phyloP scores from a whole-genome alignment of 2,329 filamentous ascomycete species.

The Aspergillus aculeatinus region DNA sequence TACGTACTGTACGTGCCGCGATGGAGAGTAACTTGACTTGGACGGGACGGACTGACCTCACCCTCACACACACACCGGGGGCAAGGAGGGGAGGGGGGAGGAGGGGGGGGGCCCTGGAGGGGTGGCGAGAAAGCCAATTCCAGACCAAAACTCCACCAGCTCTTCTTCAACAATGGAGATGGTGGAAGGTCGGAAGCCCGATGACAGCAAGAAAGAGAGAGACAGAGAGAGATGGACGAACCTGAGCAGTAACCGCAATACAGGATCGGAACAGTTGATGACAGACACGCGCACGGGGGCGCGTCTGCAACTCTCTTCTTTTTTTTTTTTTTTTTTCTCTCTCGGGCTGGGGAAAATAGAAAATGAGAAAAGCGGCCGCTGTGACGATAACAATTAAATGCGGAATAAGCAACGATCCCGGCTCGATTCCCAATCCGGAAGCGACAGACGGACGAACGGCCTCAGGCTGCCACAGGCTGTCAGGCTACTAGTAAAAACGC shows the following conservation, averaged over 20 bases:
- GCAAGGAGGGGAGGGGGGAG: no score
- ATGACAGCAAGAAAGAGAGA: not conserved
- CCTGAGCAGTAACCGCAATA: not conserved
- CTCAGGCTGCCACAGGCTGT: not conserved
- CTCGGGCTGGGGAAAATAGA: not conserved
- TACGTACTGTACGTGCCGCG: not conserved
- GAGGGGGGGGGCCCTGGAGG: not conserved
- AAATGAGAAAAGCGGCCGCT: no score
- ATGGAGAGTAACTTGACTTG: not conserved
- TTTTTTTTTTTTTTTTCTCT: not conserved
- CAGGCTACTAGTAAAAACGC: not conserved
- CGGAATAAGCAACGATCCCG: not conserved
- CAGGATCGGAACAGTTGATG: not conserved
- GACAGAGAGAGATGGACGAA: not conserved
- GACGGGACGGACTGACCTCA: not conserved
- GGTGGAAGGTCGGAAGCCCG: not conserved
- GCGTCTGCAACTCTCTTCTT: not conserved
- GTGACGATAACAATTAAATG: not conserved
- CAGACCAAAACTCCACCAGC: not conserved
- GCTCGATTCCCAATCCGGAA: not conserved
- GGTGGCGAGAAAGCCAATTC: not conserved
- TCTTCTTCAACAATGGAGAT: not conserved
- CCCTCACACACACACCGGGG: no score
- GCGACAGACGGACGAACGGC: not conserved
- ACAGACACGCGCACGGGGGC: slow-evolving; percentile 3